Evolutionary conservation across 1,284 basidiomycete species (phyloP).

Genomic region (Schizophyllum commune): DNA sequence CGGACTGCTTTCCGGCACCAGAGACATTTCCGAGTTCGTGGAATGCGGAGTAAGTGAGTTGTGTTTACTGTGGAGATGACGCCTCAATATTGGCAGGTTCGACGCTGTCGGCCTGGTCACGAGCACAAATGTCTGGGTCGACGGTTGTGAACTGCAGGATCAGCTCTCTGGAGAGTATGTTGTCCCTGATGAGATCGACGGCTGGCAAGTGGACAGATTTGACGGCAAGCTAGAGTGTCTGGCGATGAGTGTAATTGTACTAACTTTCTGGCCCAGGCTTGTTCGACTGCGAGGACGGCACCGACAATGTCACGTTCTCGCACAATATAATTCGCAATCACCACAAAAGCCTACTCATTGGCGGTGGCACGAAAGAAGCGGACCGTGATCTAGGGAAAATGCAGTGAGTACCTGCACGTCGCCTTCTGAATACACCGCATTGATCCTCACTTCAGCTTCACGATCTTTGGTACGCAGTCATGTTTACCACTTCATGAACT

Average conservation of each 20-base stretch:
- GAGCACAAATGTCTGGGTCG: slow-evolving; percentile 14
- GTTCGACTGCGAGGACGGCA: slow-evolving; percentile 13
- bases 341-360: slow-evolving; percentile 13
- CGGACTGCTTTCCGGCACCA: slow-evolving; percentile 13
- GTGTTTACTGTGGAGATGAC: background rate
- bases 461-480: slow-evolving; percentile 4
- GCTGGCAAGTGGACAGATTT: slow-evolving; percentile 13
- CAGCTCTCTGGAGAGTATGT: slow-evolving; percentile 10
- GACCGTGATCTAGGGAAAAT: slow-evolving; percentile 12
- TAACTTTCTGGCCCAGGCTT: slow-evolving; percentile 2
- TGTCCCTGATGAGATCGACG: slow-evolving; percentile 9
- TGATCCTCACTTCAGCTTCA: background rate
- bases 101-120: slow-evolving; percentile 11
- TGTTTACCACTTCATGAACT: background rate
- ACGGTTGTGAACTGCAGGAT: slow-evolving; percentile 12
- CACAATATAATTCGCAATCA: slow-evolving; percentile 15
- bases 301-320: slow-evolving; percentile 15
- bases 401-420: background rate
- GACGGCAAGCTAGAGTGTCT: slow-evolving; percentile 5
- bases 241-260: background rate
- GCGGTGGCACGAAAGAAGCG: slow-evolving; percentile 12
- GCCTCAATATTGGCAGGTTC: slow-evolving; percentile 1
- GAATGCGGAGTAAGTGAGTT: slow-evolving; percentile 7
- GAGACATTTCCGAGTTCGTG: slow-evolving; percentile 13
- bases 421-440: background rate